Evolutionary conservation across 2,329 filamentous ascomycete species (phyloP).

Genomic region (Fusarium guadeloupense): DNA sequence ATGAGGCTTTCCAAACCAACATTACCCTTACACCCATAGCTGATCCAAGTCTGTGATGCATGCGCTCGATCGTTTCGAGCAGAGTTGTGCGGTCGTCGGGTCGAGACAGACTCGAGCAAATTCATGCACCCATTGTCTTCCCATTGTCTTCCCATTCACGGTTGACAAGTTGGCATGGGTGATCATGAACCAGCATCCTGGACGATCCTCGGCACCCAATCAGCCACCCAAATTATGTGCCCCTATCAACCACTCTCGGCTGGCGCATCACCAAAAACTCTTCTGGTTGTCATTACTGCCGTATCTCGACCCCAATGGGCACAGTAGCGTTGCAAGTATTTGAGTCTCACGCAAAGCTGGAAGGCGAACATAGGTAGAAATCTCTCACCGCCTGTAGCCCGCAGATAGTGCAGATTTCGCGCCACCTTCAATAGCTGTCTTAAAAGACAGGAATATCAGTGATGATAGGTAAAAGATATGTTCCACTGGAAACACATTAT

Average conservation of each 20-base stretch:
- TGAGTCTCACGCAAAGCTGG: neutral
- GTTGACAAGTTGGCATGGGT: neutral
- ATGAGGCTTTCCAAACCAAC: slow-evolving; percentile 7
- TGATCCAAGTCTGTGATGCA: neutral
- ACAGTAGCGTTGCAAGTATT: neutral
- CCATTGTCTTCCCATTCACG: neutral
- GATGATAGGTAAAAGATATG: neutral
- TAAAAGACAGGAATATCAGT: slow-evolving; percentile 1
- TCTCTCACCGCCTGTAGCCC: slow-evolving; percentile 27
- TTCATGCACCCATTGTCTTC: too few relatives aligned
- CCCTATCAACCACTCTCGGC: slow-evolving; percentile 1
- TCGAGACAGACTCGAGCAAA: neutral
- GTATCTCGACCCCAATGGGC: neutral
- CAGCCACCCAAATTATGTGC: slow-evolving; percentile 3
- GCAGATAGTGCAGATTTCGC: slow-evolving; percentile 17
- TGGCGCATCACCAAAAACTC: slow-evolving; percentile 7
- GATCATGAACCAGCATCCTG: slow-evolving; percentile 20
- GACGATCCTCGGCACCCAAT: slow-evolving; percentile 13
- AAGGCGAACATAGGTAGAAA: slow-evolving; percentile 8
- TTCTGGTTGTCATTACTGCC: neutral
- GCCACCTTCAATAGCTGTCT: slow-evolving; percentile 26
- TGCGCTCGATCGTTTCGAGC: neutral
- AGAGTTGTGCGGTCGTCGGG: neutral
- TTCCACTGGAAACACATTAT: slow-evolving; percentile 20
- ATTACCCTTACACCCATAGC: neutral